Conservation (phyloP, 2,329 filamentous ascomycete genomes). For the Microdochium nivale region DNA sequence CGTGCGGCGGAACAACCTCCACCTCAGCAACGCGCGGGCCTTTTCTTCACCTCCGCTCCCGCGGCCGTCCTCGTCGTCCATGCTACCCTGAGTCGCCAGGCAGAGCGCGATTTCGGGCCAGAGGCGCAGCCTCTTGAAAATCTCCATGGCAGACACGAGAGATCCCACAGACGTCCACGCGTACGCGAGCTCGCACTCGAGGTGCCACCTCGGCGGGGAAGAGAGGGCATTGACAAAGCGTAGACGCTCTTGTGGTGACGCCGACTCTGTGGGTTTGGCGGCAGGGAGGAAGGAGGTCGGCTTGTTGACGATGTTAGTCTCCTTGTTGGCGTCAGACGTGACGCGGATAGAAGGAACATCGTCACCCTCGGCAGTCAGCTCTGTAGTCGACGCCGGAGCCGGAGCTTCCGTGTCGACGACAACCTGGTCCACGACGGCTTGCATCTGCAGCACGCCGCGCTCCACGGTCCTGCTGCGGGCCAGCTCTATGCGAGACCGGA, state of each 20-base stretch:
- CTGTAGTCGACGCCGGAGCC: constrained; percentile 2
- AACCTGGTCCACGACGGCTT: constrained; percentile 91
- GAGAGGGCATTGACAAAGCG: constrained; percentile 77
- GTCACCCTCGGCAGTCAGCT: constrained; percentile 12
- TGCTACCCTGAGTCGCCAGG: constrained; percentile 53
- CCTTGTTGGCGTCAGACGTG: constrained; percentile 20
- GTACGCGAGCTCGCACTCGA: constrained; percentile 86
- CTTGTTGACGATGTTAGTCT: constrained; percentile 23
- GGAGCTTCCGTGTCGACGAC: constrained; percentile 62
- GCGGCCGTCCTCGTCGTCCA: constrained; percentile 48
- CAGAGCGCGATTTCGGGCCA: constrained; percentile 95
- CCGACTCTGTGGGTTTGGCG: constrained; percentile 67
- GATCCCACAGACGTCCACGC: constrained; percentile 90
- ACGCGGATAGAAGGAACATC: constrained; percentile 38
- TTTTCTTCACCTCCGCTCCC: constrained; percentile 64
- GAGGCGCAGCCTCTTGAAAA: constrained; percentile 86
- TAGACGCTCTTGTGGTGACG: constrained; percentile 66
- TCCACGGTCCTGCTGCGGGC: constrained; percentile 83
- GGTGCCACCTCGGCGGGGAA: constrained; percentile 83
- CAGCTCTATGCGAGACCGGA: constrained; percentile 82
- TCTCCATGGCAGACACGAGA: constrained; percentile 82
- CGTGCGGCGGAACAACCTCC: constrained; percentile 67
- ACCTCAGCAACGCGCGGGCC: constrained; percentile 66
- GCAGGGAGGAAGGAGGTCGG: constrained; percentile 76
- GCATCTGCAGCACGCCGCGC: constrained; percentile 81